These are phyloP conservation scores for Penicillium glabrum DNA, from an alignment of 2,329 filamentous ascomycete genomes.

Conservation along the genomic window DNA sequence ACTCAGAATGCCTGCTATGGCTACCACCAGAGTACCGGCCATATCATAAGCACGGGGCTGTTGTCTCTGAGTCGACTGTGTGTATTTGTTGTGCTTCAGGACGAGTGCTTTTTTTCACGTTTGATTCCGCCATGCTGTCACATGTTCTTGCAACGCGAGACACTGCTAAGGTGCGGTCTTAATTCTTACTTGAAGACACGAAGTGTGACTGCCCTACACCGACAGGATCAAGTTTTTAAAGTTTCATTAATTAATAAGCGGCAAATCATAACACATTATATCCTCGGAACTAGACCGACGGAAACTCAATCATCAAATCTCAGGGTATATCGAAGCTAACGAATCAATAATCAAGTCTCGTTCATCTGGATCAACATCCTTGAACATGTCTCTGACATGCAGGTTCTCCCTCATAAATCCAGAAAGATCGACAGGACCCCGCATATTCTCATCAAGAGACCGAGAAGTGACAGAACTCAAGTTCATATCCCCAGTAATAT, in stretches of 20 bases:
- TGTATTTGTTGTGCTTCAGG: too few species aligned
- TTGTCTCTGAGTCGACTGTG: too few species aligned
- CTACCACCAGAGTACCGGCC: too few species aligned
- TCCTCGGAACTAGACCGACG: neutral
- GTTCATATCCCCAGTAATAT: neutral
- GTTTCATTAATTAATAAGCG: neutral
- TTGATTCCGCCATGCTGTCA: too few species aligned
- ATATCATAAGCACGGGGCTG: too few species aligned
- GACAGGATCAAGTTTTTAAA: neutral
- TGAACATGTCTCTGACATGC: constrained; percentile 14
- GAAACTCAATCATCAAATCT: neutral
- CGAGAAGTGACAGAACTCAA: neutral
- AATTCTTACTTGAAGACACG: too few species aligned
- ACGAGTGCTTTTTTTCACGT: too few species aligned
- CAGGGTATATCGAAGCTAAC: constrained; percentile 4
- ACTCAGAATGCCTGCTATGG: too few species aligned
- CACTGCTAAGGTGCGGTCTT: too few species aligned
- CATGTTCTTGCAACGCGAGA: too few species aligned
- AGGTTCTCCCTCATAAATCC: constrained; percentile 12
- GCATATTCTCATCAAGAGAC: neutral
- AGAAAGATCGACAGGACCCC: constrained; percentile 3
- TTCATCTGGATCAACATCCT: constrained; percentile 6
- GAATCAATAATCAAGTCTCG: constrained; percentile 19
- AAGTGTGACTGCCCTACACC: too few species aligned
- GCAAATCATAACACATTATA: neutral